phyloP scores from a whole-genome alignment of 768 basidiomycete genomes.

The Lactarius vividus region DNA sequence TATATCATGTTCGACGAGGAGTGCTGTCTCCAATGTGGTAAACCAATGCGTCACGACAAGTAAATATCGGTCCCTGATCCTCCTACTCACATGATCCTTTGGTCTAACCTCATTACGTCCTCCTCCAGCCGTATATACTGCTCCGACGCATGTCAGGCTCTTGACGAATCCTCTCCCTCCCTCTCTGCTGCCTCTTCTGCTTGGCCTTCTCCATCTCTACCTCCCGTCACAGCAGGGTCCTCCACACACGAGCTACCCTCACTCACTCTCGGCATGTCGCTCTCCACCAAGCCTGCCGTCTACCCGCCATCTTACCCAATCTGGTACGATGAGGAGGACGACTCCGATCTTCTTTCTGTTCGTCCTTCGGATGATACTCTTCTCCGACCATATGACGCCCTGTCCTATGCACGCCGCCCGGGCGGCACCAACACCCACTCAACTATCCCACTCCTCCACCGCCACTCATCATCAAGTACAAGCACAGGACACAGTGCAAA shows the following conservation, averaged over 20 bases:
- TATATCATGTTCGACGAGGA: slow-evolving; percentile 32
- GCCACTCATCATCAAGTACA: slow-evolving; percentile 22
- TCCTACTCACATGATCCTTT: slow-evolving; percentile 19
- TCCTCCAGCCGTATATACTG: slow-evolving; percentile 30
- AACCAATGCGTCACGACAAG: slow-evolving; percentile 27
- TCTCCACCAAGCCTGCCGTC: slow-evolving; percentile 21
- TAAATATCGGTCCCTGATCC: slow-evolving; percentile 19
- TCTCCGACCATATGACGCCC: slow-evolving; percentile 8
- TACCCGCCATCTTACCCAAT: slow-evolving; percentile 17
- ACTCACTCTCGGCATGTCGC: slow-evolving; percentile 20
- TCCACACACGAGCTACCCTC: slow-evolving; percentile 20
- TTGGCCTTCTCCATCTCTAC: slow-evolving; percentile 27
- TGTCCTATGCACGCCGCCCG: slow-evolving; percentile 30
- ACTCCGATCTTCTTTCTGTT: slow-evolving; percentile 10
- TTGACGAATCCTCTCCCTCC: slow-evolving; percentile 29
- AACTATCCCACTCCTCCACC: slow-evolving; percentile 28
- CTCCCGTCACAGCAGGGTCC: slow-evolving; percentile 9
- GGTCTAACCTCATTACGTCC: slow-evolving; percentile 26
- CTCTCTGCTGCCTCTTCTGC: slow-evolving; percentile 30
- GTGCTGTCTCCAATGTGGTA: slow-evolving; percentile 33
- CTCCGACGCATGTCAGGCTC: slow-evolving; percentile 28
- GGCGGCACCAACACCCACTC: slow-evolving; percentile 29
- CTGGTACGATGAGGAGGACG: slow-evolving; percentile 28
- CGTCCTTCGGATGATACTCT: slow-evolving; percentile 10
- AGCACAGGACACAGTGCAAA: slow-evolving; percentile 16